phyloP scores from a whole-genome alignment of 1,284 basidiomycete genomes.

The Sanghuangporus baumii region DNA sequence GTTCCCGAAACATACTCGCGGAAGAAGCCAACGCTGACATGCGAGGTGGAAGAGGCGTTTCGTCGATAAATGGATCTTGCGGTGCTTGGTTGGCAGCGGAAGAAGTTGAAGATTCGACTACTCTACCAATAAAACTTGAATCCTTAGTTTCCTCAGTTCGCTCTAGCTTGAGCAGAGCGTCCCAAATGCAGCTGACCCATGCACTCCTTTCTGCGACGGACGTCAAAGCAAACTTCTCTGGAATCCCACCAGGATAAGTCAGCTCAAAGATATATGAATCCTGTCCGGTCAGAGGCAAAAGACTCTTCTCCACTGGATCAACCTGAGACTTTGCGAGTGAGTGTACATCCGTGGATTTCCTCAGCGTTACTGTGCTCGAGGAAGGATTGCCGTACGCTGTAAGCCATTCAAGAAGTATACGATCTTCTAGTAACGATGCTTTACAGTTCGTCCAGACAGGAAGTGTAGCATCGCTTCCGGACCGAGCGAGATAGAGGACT shows the following conservation, averaged over 20 bases:
- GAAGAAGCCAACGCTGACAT: neutral
- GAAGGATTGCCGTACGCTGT: constrained; percentile 39
- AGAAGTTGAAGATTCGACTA: neutral
- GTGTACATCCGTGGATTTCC: constrained; percentile 54
- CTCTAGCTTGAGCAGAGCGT: constrained; percentile 45
- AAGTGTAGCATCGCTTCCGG: constrained; percentile 25
- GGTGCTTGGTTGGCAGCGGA: neutral
- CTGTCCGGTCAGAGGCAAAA: constrained; percentile 33
- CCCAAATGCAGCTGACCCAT: constrained; percentile 72
- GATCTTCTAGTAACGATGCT: constrained; percentile 40
- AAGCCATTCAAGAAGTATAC: constrained; percentile 44
- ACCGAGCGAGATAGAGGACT: constrained; percentile 45
- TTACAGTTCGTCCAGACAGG: constrained; percentile 52
- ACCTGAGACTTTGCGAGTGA: constrained; percentile 45
- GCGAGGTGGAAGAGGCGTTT: neutral
- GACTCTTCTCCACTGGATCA: constrained; percentile 34
- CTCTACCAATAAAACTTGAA: neutral
- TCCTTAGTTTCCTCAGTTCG: constrained; percentile 21
- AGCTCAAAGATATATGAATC: constrained; percentile 55
- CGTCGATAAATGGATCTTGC: neutral
- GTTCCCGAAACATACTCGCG: neutral
- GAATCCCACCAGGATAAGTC: constrained; percentile 43
- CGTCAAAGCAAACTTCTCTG: constrained; percentile 54
- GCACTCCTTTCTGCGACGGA: constrained; percentile 58
- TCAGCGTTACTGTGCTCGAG: constrained; percentile 42